Evolutionary conservation across 169 alveolate species (phyloP).

Genomic region (Plasmodium coatneyi): DNA sequence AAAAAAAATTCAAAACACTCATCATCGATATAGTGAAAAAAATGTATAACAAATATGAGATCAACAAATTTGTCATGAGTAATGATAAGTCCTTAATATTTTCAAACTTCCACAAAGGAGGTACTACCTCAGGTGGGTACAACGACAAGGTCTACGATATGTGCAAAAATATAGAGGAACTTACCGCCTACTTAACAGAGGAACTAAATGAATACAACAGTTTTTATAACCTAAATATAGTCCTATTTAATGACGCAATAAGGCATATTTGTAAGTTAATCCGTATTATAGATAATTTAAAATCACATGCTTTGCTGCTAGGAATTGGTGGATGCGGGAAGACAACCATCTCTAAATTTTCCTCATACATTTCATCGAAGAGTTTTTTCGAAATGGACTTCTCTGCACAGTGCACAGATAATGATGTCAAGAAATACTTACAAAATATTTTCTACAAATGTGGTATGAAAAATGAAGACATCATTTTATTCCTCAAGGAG

Average conservation of each 20-base stretch:
- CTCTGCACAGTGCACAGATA: conserved; percentile 54
- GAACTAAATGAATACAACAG: conserved; percentile 94
- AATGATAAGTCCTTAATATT: conserved; percentile 54
- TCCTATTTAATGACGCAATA: conserved; percentile 97
- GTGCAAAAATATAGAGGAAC: conserved; percentile 88
- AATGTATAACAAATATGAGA: conserved; percentile 92
- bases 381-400: conserved; percentile 82
- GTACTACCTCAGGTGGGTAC: background rate
- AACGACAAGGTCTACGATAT: conserved; percentile 92
- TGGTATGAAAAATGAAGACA: conserved; percentile 92
- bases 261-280: conserved; percentile 94
- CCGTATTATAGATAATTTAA: conserved; percentile 93
- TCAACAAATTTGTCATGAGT: conserved; percentile 87
- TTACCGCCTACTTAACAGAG: conserved; percentile 87
- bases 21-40: conserved; percentile 93
- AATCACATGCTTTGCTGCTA: conserved; percentile 95
- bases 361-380: conserved; percentile 92
- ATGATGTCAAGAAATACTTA: conserved; percentile 78
- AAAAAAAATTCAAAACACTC: conserved; percentile 88
- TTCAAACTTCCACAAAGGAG: conserved; percentile 79
- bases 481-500: conserved; percentile 91
- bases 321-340: conserved; percentile 98
- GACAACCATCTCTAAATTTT: conserved; percentile 92
- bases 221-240: conserved; percentile 95
- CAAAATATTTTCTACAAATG: conserved; percentile 86